Base-by-base conservation (phyloP, 2,329 filamentous ascomycete species). In the Colletotrichum gigasporum region DNA sequence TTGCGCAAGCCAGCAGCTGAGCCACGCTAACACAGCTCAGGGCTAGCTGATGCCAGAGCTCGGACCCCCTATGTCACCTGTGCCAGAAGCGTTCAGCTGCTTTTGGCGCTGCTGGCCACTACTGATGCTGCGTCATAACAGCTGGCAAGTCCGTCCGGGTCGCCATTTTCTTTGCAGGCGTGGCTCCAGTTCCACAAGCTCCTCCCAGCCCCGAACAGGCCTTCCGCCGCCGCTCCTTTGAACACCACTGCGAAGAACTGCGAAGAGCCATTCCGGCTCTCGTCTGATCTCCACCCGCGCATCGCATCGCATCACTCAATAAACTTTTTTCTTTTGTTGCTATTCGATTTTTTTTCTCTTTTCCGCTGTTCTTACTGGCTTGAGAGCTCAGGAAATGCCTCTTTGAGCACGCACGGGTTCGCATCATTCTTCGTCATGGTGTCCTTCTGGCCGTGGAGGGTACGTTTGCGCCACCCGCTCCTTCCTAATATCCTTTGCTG, bases 391-490 rank as follows among this genome's bases (percentile, higher is more conserved):
- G 61, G 61, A 52, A 53, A 64, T 64, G 61, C 61, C 48, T 28
- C 48, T 54, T 42, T 64, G 61, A 64, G 20, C 26, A 37, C 44
- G 61, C 61, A 64, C 61, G 61, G 54, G 61, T 51, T 61, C 61
- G 56, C 56, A 64, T 61, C 42, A 41, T 54, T 37, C 34, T 61
- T 61, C 41, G 57, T 11, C 65, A 96, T 96, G 92, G 91, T 94
- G 72, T 92, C 90, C 55, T 85, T 96, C 70, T 96, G 93, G 92
- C 92, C 93, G 68, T 97, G 91, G 89, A 89, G 87, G 83, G 91
- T 93, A 78, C 72, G 83, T 74, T 53, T 53, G 24, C 35, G 53
- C 16, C 6, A 32, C 22, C 20, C 7, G 1, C 7, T 20, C 1
- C n/a, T 10, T 20, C 6, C 18, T 16, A n/a, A n/a, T n/a, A n/a